Conservation (phyloP, 2,329 filamentous ascomycete species). For the Curvularia eragrostidis region DNA sequence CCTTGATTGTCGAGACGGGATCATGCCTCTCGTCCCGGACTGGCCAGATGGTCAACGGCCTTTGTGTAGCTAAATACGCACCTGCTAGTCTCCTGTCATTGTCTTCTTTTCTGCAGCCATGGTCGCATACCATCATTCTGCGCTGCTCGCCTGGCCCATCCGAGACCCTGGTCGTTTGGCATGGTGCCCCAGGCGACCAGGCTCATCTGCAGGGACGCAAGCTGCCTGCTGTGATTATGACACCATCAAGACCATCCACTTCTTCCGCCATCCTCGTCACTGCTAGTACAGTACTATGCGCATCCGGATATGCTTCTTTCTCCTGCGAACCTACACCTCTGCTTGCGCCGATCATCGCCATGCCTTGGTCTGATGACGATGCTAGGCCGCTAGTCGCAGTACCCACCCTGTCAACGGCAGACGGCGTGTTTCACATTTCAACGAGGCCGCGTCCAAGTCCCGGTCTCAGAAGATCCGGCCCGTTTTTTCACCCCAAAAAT, state of each 20-base stretch:
- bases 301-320: neutral
- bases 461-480: constrained; percentile 9
- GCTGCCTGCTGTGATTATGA: neutral
- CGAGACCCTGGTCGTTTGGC: constrained; percentile 44
- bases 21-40: constrained; percentile 20
- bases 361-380: constrained; percentile 20
- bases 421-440: constrained; percentile 36
- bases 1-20: constrained; percentile 41
- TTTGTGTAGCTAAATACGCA: constrained; percentile 10
- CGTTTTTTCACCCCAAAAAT: constrained; percentile 13
- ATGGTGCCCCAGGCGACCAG: constrained; percentile 28
- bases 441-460: constrained; percentile 24
- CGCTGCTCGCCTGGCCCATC: constrained; percentile 16
- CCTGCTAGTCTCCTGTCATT: neutral
- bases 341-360: neutral
- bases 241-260: neutral
- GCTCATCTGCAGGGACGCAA: constrained; percentile 4
- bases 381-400: constrained; percentile 20
- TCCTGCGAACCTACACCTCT: neutral
- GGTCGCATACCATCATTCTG: constrained; percentile 8
- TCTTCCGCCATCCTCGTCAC: neutral
- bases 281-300: neutral
- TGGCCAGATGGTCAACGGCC: constrained; percentile 8
- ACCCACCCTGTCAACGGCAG: constrained; percentile 24
- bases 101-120: constrained; percentile 4